phyloP scores from a whole-genome alignment of 495 filamentous ascomycete species.

The Choiromyces venosus region DNA sequence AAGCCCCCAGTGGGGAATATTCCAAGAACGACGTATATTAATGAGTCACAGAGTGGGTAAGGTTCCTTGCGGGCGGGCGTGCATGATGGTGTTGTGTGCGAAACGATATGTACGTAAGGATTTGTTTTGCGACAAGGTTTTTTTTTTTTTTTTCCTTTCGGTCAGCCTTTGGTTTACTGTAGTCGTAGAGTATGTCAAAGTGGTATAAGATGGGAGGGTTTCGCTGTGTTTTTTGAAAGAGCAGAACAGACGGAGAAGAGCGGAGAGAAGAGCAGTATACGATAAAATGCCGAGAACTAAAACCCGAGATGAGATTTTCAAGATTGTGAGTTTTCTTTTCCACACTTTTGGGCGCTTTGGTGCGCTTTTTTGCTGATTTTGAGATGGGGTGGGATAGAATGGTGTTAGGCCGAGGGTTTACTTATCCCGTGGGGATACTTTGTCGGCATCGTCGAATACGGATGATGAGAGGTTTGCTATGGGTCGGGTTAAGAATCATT shows the following conservation, averaged over 20 bases:
- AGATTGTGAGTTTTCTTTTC: constrained; percentile 23
- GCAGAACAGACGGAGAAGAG: neutral
- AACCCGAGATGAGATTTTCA: constrained; percentile 10
- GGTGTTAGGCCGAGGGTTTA: constrained; percentile 28
- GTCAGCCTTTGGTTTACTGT: neutral
- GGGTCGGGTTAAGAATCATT: constrained; percentile 26
- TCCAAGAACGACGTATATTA: too few relatives aligned
- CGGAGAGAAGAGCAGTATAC: too few relatives aligned
- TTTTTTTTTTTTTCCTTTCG: too few relatives aligned
- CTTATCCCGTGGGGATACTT: constrained; percentile 15
- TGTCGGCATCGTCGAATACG: constrained; percentile 29
- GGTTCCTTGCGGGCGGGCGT: too few relatives aligned
- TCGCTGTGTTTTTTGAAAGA: neutral
- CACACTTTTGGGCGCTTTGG: neutral
- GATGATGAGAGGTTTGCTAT: constrained; percentile 24
- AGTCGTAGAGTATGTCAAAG: too few relatives aligned
- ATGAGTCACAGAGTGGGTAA: too few relatives aligned
- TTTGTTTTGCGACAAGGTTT: too few relatives aligned
- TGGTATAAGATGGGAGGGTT: neutral
- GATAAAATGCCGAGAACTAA: constrained; percentile 22
- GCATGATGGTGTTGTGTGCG: too few relatives aligned
- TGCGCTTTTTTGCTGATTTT: neutral
- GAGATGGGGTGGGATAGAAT: constrained; percentile 4
- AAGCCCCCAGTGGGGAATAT: too few relatives aligned
- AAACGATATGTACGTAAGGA: too few relatives aligned